Conservation (phyloP, 495 filamentous ascomycete species). For the Aspergillus avenaceus region DNA sequence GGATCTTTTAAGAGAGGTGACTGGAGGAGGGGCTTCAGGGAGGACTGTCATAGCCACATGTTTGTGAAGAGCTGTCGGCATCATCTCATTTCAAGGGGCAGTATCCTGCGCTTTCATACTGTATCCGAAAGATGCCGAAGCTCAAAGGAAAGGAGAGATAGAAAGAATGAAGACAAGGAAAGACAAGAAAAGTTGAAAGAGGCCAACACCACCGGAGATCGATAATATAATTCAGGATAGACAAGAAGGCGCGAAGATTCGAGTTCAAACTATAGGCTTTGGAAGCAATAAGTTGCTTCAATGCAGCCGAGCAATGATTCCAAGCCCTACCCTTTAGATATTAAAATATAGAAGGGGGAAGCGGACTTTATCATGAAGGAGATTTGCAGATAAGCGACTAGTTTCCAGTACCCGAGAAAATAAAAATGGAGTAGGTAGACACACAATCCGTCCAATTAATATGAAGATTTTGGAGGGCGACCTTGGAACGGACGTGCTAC, state of each 20-base stretch:
- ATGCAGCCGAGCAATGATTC: neutral
- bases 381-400: neutral
- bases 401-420: neutral
- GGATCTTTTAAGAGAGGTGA: slow-evolving; percentile 10
- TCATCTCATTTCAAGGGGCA: slow-evolving; percentile 35
- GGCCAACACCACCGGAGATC: neutral
- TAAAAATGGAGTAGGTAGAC: neutral
- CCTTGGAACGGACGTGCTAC: neutral
- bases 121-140: neutral
- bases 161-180: neutral
- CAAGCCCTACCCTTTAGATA: neutral
- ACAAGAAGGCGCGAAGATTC: neutral
- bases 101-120: slow-evolving; percentile 26
- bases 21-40: slow-evolving; percentile 17
- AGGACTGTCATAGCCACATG: slow-evolving; percentile 36
- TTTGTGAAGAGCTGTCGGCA: slow-evolving; percentile 35
- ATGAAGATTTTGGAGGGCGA: neutral
- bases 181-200: neutral
- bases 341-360: neutral
- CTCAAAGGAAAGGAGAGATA: neutral
- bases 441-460: neutral
- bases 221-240: neutral
- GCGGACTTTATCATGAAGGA: neutral
- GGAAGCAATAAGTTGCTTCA: neutral
- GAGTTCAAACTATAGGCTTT: slow-evolving; percentile 2